A percentile compares a stretch with the other conserved stretches of the same genome.
Conservation (phyloP, 2,329 filamentous ascomycete genomes). For the Phialophora chinensis region DNA sequence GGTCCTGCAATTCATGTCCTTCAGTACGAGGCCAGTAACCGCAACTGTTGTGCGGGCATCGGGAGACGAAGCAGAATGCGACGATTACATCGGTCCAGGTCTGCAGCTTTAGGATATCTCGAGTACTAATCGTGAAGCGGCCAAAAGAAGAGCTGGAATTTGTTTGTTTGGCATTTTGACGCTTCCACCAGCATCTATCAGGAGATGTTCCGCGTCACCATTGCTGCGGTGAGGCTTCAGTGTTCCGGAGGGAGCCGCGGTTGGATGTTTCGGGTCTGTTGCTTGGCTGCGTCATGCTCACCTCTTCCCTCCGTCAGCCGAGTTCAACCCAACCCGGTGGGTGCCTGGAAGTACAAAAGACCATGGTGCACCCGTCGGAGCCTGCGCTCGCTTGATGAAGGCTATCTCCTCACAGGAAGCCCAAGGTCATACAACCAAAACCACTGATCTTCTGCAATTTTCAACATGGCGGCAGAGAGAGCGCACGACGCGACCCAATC, state of each 20-base stretch:
- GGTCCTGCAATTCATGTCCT: background rate
- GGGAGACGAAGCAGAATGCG: background rate
- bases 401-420: background rate
- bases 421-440: background rate
- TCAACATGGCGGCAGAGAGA: conserved; percentile 16
- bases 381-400: background rate
- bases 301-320: background rate
- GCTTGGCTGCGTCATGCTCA: conserved; percentile 16
- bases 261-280: background rate
- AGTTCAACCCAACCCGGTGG: background rate
- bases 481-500: conserved; percentile 16
- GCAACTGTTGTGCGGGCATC: background rate
- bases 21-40: background rate
- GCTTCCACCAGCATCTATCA: background rate
- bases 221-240: background rate
- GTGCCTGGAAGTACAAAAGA: background rate
- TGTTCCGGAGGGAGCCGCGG: background rate
- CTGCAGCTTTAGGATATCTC: background rate
- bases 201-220: background rate
- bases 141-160: background rate
- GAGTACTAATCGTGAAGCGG: background rate
- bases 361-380: background rate
- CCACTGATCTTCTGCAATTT: background rate
- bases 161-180: background rate
- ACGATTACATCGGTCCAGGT: background rate